phyloP scores from a whole-genome alignment of 164 flowering plant species.

The Aristolochia contorta region DNA sequence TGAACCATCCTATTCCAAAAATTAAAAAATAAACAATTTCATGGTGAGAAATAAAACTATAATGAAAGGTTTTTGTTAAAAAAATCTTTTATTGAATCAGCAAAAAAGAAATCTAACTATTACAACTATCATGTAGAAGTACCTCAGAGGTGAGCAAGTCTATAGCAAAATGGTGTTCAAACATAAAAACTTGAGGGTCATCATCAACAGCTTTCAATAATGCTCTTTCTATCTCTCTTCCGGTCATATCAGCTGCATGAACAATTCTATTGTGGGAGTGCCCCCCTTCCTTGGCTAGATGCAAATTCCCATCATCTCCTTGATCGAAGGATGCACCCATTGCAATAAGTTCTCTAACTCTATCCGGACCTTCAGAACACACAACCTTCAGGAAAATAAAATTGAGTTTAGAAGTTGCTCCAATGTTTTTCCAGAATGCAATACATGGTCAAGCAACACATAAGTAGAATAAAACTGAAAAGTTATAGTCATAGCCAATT shows the following conservation, averaged over 20 bases:
- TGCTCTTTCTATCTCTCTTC: slow-evolving; percentile 93
- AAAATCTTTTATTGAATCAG: too few species aligned
- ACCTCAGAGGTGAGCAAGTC: slow-evolving; percentile 94
- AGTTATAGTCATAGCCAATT: too few species aligned
- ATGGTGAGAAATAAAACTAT: background rate
- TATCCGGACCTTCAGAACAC: slow-evolving; percentile 96
- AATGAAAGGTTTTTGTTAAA: too few species aligned
- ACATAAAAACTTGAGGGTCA: slow-evolving; percentile 68
- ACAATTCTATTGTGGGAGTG: slow-evolving; percentile 94
- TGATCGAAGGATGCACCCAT: slow-evolving; percentile 99
- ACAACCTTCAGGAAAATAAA: slow-evolving; percentile 63
- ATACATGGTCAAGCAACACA: too few species aligned
- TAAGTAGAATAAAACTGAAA: too few species aligned
- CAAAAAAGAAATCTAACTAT: too few species aligned
- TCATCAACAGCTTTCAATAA: slow-evolving; percentile 67
- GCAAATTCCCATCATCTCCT: slow-evolving; percentile 94
- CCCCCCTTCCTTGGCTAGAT: slow-evolving; percentile 93
- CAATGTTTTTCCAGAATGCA: too few species aligned
- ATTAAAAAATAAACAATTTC: background rate
- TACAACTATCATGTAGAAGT: background rate
- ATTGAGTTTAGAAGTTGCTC: background rate
- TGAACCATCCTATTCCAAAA: slow-evolving; percentile 54
- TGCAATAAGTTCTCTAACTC: slow-evolving; percentile 83
- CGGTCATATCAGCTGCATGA: slow-evolving; percentile 99
- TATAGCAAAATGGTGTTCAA: slow-evolving; percentile 87